phyloP scores from a whole-genome alignment of 352 stramenopile genomes.

The Blastocystis sp. region DNA sequence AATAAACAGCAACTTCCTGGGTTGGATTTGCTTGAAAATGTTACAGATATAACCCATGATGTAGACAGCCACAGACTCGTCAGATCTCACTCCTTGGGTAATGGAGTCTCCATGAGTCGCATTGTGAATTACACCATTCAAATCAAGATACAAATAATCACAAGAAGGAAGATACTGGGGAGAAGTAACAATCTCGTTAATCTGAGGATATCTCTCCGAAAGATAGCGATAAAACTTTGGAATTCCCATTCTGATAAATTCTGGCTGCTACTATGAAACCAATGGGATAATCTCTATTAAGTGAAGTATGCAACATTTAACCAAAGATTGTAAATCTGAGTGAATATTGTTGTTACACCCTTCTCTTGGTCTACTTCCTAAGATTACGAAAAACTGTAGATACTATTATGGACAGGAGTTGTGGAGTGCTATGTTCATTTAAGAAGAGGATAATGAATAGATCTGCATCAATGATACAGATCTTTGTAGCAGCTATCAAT shows the following conservation, averaged over 20 bases:
- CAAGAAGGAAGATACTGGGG: conserved; percentile 91
- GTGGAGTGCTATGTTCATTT: too few species aligned
- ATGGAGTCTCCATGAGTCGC: conserved; percentile 89
- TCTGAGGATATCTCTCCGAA: conserved; percentile 90
- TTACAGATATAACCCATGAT: conserved; percentile 80
- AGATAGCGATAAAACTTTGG: conserved; percentile 85
- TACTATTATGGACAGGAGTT: too few species aligned
- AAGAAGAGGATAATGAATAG: too few species aligned
- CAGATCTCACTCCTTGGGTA: conserved; percentile 73
- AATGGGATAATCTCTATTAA: too few species aligned
- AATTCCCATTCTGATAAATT: conserved; percentile 73
- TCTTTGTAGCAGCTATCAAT: too few species aligned
- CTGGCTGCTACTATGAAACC: too few species aligned
- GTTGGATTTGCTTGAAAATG: conserved; percentile 90
- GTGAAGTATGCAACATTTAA: too few species aligned
- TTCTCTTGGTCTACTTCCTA: too few species aligned
- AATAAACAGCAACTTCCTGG: conserved; percentile 91
- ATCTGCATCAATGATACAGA: too few species aligned
- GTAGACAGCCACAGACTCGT: conserved; percentile 86
- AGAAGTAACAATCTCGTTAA: conserved; percentile 92
- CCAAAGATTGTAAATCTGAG: too few species aligned
- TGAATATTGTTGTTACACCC: too few species aligned
- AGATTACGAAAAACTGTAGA: too few species aligned
- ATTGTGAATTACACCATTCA: conserved; percentile 99
- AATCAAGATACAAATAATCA: conserved; percentile 97